These are phyloP conservation scores for Toxoplasma gondii DNA, from an alignment of 169 alveolate species.

Conservation along the genomic window DNA sequence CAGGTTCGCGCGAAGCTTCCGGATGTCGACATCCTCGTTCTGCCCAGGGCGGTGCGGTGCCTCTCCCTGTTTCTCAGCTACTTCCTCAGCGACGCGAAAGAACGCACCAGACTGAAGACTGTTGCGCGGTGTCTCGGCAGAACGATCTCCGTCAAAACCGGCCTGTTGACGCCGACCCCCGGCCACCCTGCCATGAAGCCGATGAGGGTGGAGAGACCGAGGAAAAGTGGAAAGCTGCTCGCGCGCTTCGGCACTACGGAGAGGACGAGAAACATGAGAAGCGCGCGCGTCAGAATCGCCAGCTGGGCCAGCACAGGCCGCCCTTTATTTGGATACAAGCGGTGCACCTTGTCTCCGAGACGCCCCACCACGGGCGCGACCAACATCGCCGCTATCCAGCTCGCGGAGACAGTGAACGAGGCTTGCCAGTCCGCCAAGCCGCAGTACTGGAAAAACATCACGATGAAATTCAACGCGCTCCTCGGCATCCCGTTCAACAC, in stretches of 20 bases:
- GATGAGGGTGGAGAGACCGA: conserved; percentile 71
- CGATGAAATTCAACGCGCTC: conserved; percentile 84
- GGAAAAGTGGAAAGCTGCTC: conserved; percentile 57
- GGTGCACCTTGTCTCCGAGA: conserved; percentile 80
- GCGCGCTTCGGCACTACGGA: conserved; percentile 64
- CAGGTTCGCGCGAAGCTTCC: no score
- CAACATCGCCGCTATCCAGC: conserved; percentile 81
- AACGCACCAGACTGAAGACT: conserved; percentile 76
- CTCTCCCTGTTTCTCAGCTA: no score
- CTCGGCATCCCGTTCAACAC: conserved; percentile 86
- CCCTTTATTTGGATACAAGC: conserved; percentile 80
- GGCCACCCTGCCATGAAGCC: conserved; percentile 85
- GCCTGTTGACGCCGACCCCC: conserved; percentile 86
- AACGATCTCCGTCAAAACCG: conserved; percentile 84
- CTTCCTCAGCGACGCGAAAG: no score
- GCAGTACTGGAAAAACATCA: conserved; percentile 85
- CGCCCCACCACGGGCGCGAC: conserved; percentile 89
- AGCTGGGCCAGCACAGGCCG: conserved; percentile 75
- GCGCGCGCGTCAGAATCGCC: conserved; percentile 72
- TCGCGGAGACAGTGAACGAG: conserved; percentile 80
- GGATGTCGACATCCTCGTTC: no score
- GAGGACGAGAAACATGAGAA: conserved; percentile 60
- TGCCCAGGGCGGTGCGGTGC: no score
- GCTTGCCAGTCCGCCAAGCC: conserved; percentile 84
- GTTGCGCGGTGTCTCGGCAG: conserved; percentile 85